Conservation (phyloP, 2,329 filamentous ascomycete species). For the Diaporthe destruens region DNA sequence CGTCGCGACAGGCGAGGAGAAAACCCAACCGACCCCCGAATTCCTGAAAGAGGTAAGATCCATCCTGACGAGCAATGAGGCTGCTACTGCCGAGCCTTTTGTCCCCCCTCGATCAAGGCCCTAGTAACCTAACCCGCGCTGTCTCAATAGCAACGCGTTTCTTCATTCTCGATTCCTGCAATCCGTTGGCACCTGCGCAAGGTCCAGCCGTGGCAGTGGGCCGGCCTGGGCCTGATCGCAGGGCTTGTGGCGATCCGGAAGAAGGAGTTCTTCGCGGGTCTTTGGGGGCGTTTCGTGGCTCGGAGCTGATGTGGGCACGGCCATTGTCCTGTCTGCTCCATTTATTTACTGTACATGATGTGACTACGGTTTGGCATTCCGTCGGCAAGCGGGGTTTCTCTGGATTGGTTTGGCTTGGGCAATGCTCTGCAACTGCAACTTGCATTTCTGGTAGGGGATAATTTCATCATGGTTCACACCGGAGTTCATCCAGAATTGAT, state of each 20-base stretch:
- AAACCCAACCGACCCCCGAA: conserved; percentile 47
- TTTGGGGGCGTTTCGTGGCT: conserved; percentile 39
- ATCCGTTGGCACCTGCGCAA: conserved; percentile 39
- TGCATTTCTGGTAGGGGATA: conserved; percentile 12
- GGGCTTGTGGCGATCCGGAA: conserved; percentile 34
- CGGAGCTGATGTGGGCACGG: conserved; percentile 4
- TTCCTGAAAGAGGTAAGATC: conserved; percentile 40
- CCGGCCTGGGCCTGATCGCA: conserved; percentile 37
- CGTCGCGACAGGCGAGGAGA: conserved; percentile 79
- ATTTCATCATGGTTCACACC: conserved; percentile 14
- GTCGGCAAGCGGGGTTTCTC: conserved; percentile 28
- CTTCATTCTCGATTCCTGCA: conserved; percentile 31
- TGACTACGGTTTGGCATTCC: conserved; percentile 25
- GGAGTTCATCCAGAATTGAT: conserved; percentile 22
- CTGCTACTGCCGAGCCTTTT: neutral
- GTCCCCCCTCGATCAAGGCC: neutral
- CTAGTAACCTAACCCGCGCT: conserved; percentile 23
- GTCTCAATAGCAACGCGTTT: conserved; percentile 37
- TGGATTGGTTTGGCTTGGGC: conserved; percentile 28
- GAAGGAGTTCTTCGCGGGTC: conserved; percentile 37
- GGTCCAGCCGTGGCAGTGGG: conserved; percentile 43
- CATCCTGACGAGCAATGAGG: conserved; percentile 3
- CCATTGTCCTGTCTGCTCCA: neutral
- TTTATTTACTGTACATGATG: conserved; percentile 32
- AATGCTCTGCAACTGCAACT: conserved; percentile 30